Base-by-base conservation (phyloP, 805 yeast genomes). In the Ogataea paradorogensis region DNA sequence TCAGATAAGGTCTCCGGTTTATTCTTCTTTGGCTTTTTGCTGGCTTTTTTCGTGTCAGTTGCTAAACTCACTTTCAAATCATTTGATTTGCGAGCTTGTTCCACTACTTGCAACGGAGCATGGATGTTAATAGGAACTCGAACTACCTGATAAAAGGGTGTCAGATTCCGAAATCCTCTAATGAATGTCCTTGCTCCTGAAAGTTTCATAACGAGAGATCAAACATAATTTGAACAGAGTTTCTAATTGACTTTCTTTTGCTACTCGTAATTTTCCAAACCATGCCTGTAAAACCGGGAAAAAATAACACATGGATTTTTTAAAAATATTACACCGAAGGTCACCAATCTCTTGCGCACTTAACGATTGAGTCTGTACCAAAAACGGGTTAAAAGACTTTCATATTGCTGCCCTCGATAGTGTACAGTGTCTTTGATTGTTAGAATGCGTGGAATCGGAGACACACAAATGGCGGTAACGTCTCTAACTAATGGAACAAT, bases 381-480 rank as follows among this genome's bases (percentile, higher is more conserved):
- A 11, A 30, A 21, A 13, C 15, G 16, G 18, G 26, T 30, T 11
- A 35, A 25, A 8, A 11, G 9, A 10, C 14, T 15, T 13, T 5
- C 22, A 28, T 6, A 7, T 26, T 14, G 27, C 9, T 9, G 8
- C 14, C 11, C 5, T 26, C 24, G 11, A 20, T 15, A 13, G 22
- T 18, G 15, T 20, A 20, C n/a, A 37, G 41, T 26, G 24, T 30
- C 31, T 26, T 21, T 2, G 26, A 13, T 15, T 7, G n/a, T 15
- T 26, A 8, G 11, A 4, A 38, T 32, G 42, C 42, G 31, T 5
- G 25, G 24, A 27, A 5, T 32, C n/a, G 30, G 32, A 9, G 15
- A 15, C 20, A 15, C 33, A 16, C 23, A 15, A 22, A 23, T 28
- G 42, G 42, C 43, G 43, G 38, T 34, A 39, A 34, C 43, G 24